These are phyloP conservation scores for Solidago caesia DNA, from an alignment of 129 eudicot genomes.

Conservation along the genomic window DNA sequence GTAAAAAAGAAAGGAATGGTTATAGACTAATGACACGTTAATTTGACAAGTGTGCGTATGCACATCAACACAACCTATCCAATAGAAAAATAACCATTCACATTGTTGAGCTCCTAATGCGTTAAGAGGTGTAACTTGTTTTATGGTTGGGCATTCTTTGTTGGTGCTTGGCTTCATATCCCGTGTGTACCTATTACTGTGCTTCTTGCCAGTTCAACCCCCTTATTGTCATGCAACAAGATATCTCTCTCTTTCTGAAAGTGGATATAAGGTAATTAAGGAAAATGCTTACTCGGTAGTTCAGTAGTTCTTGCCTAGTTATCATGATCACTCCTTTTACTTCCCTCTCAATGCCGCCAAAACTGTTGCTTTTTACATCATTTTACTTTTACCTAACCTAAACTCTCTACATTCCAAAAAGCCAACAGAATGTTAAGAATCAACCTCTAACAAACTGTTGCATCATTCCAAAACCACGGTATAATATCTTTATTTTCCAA, in stretches of 20 bases:
- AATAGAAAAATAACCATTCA: not conserved
- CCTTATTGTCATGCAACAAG: not conserved
- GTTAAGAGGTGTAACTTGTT: too few relatives aligned
- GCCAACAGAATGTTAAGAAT: not conserved
- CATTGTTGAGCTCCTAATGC: not conserved
- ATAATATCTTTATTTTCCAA: not conserved
- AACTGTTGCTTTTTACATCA: not conserved
- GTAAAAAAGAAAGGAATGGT: slow-evolving; percentile 32
- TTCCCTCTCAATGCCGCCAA: not conserved
- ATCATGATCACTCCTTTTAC: not conserved
- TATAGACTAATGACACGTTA: slow-evolving; percentile 8
- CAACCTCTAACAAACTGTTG: not conserved
- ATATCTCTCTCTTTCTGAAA: not conserved
- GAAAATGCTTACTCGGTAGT: not conserved
- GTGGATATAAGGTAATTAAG: too few relatives aligned
- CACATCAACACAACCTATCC: not conserved
- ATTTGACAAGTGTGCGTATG: slow-evolving; percentile 8
- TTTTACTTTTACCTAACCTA: not conserved
- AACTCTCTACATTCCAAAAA: not conserved
- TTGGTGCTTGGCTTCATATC: not conserved
- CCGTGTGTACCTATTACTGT: not conserved
- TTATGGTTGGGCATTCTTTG: not conserved
- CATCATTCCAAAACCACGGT: too few relatives aligned
- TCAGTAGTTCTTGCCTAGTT: not conserved
- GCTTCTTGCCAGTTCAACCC: slow-evolving; percentile 1